Percentiles rank a stretch among this genome's conserved stretches.
These are phyloP conservation scores for Herpomyces periplanetae DNA, from an alignment of 2,329 filamentous ascomycete genomes.

Conservation along the genomic window DNA sequence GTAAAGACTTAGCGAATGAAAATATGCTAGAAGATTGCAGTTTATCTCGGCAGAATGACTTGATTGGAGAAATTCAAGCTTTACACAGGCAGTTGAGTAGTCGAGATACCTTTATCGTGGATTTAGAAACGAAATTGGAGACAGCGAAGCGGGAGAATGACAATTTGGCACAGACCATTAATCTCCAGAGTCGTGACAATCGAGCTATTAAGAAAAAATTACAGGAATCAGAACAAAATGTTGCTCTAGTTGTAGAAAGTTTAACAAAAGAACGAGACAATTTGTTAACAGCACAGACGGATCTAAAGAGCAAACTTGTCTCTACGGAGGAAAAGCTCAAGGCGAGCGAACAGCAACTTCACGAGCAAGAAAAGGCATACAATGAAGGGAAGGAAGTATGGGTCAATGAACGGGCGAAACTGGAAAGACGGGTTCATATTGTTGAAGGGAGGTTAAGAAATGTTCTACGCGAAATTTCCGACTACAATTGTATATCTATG, in stretches of 20 bases:
- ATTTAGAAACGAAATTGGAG: slow-evolving; percentile 34
- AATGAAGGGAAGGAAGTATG: no score
- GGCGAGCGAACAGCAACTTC: slow-evolving; percentile 39
- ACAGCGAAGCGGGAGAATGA: slow-evolving; percentile 33
- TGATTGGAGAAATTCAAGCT: slow-evolving; percentile 67
- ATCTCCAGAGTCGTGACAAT: slow-evolving; percentile 27
- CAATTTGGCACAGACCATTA: slow-evolving; percentile 18
- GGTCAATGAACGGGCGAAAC: slow-evolving; percentile 40
- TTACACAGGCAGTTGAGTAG: slow-evolving; percentile 63
- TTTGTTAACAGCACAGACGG: slow-evolving; percentile 26
- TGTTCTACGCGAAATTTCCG: no score
- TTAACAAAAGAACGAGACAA: slow-evolving; percentile 53
- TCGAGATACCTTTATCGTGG: slow-evolving; percentile 52
- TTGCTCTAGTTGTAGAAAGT: slow-evolving; percentile 45
- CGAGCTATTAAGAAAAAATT: slow-evolving; percentile 50
- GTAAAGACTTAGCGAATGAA: no score
- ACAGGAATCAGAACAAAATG: slow-evolving; percentile 49
- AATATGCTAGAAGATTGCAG: no score
- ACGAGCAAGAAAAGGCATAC: slow-evolving; percentile 51
- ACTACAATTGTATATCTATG: no score
- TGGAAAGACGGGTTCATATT: slow-evolving; percentile 58
- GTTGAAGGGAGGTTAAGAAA: slow-evolving; percentile 49
- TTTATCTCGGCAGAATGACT: no score
- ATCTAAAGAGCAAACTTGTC: slow-evolving; percentile 40
- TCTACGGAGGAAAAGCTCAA: slow-evolving; percentile 32